Evolutionary conservation across 163 green algal genomes (phyloP), one percentile per base, ranked within the genome.

Genomic region (Scenedesmus sp.): DNA sequence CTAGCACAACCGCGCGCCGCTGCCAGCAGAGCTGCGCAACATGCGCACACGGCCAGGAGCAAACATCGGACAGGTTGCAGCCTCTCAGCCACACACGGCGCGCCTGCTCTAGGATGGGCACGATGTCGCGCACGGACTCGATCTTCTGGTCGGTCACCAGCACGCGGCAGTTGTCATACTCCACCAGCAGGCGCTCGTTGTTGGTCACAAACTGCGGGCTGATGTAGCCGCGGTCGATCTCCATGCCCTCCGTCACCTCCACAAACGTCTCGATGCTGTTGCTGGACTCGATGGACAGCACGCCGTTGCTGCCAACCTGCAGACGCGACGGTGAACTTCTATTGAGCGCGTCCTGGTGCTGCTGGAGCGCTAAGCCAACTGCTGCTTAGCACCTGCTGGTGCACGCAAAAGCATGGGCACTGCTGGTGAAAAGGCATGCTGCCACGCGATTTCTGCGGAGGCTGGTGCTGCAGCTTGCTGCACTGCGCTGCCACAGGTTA

Each of bases 171-270:
- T 99, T 99, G 82, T 99, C 98, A 80, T 98, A 99, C 94, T 99
- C 98, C 13, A 97, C 94, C 81, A 98, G 92, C 94, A 98, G 95
- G n/a, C 95, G 94, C 95, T 99, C 98, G 80, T 96, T 93, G 95
- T 99, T 99, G 92, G 96, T 99, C 37, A 99, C 95, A 93, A 99
- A 99, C 93, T 99, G 98, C n/a, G 98, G 98, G 46, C 94, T 98
- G 93, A 99, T 98, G 96, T 99, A 99, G 61, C 98, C 98, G 86
- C 98, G 95, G 95, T 99, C 98, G 85, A 99, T 99, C 93, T 98
- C 96, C 98, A 99, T 99, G 94, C 98, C 98, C 95, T 99, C 98
- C 46, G 98, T 96, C 90, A 99, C 97, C 85, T 99, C 97, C 15
- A 99, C 97, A 40, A 95, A 97, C 6, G 98, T 99, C 88, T 99